Conservation (phyloP, 306 rosid species). For the Prunus persica region Prunus_persica_NCBIv2 NC_034013.1:12180001-12180500, state of each 20-base stretch:
- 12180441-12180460: not conserved
- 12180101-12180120: conserved; percentile 16
- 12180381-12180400: not conserved
- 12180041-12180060: conserved; percentile 29
- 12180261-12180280: conserved; percentile 32
- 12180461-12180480: too few relatives aligned
- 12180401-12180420: not conserved
- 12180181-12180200: conserved; percentile 37
- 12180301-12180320: not conserved
- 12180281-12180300: conserved; percentile 19
- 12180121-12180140: conserved; percentile 54
- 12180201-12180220: conserved; percentile 42
- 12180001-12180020: conserved; percentile 26
- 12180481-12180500: too few relatives aligned
- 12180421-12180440: not conserved
- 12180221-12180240: conserved; percentile 23
- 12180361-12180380: not conserved
- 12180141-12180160: conserved; percentile 56
- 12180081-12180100: conserved; percentile 6
- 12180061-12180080: conserved; percentile 22
- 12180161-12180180: conserved; percentile 16
- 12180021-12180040: conserved; percentile 9
- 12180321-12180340: not conserved
- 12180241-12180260: conserved; percentile 29
- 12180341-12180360: not conserved